Conservation (phyloP, 768 basidiomycete genomes). For the Mycena belliarum region DNA sequence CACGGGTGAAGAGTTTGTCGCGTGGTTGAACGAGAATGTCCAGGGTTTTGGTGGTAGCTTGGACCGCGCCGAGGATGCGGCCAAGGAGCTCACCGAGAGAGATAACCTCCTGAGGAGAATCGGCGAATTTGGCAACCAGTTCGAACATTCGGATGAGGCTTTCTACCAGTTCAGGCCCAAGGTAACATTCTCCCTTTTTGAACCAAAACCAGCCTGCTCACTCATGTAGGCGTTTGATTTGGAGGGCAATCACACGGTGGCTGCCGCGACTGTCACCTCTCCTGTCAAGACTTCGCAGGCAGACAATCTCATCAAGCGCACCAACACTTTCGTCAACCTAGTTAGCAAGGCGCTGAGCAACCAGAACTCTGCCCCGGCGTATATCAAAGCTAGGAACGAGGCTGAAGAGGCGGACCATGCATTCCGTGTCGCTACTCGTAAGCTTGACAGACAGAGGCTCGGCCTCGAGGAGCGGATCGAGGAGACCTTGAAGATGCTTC, state of each 20-base stretch:
- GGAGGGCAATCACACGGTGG: constrained; percentile 35
- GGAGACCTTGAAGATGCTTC: constrained; percentile 75
- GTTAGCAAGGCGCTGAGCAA: constrained; percentile 71
- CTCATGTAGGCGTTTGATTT: constrained; percentile 59
- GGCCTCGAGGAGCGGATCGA: constrained; percentile 86
- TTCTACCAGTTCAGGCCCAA: constrained; percentile 85
- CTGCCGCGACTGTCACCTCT: constrained; percentile 24
- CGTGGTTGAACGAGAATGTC: constrained; percentile 80
- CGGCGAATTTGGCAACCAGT: constrained; percentile 82
- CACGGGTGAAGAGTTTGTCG: constrained; percentile 85
- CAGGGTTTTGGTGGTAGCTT: constrained; percentile 75
- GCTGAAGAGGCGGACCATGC: constrained; percentile 79
- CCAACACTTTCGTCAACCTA: constrained; percentile 66
- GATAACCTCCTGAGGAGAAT: constrained; percentile 67
- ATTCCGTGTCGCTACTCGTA: constrained; percentile 80
- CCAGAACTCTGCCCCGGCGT: constrained; percentile 58
- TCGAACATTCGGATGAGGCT: constrained; percentile 75
- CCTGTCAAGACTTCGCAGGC: constrained; percentile 29
- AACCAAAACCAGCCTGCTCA: neutral
- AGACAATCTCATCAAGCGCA: constrained; percentile 67
- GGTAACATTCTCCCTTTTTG: constrained; percentile 35
- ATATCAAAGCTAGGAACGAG: constrained; percentile 72
- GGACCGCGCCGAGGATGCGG: constrained; percentile 78
- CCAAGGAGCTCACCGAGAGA: constrained; percentile 60
- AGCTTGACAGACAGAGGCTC: constrained; percentile 82